Evolutionary conservation across 495 filamentous ascomycete species (phyloP).

Genomic region (Lophium mytilinum): DNA sequence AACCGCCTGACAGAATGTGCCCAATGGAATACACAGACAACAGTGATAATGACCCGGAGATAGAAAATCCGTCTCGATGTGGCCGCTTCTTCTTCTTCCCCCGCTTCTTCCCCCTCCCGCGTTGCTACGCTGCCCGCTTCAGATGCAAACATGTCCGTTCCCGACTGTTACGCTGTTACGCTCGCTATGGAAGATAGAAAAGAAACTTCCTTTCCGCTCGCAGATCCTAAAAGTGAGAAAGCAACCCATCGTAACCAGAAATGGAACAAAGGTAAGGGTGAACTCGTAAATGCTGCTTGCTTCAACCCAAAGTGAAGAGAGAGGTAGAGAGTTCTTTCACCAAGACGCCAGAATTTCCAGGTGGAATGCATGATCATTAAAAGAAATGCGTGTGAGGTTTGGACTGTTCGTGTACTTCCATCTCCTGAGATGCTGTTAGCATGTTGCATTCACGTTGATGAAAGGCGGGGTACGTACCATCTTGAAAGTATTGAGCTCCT

Average conservation of each 20-base stretch:
- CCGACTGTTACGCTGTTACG: conserved; percentile 19
- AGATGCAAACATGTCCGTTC: conserved; percentile 6
- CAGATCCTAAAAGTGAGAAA: conserved; percentile 16
- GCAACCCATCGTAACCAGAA: conserved; percentile 25
- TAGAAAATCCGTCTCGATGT: conserved; percentile 7
- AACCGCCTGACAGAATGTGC: conserved; percentile 9
- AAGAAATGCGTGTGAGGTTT: conserved; percentile 99
- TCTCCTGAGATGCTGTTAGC: conserved; percentile 59
- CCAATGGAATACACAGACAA: conserved; percentile 12
- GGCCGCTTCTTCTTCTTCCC: conserved; percentile 6
- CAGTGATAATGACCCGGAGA: conserved; percentile 8
- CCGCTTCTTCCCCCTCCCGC: background rate
- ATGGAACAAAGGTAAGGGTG: conserved; percentile 17
- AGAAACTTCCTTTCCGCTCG: conserved; percentile 12
- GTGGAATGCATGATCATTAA: conserved; percentile 39
- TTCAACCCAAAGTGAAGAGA: conserved; percentile 11
- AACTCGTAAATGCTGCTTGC: conserved; percentile 23
- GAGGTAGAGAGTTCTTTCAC: conserved; percentile 16
- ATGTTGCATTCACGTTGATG: background rate
- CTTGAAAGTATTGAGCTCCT: conserved; percentile 98
- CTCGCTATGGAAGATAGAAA: conserved; percentile 24
- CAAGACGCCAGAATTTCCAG: conserved; percentile 25
- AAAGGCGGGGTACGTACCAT: conserved; percentile 56
- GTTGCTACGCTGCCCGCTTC: conserved; percentile 8
- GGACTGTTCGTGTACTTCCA: conserved; percentile 98